Evolutionary conservation across 495 filamentous ascomycete genomes (phyloP), one percentile per base, ranked within the genome.

Genomic region (Cercophora samala): DNA sequence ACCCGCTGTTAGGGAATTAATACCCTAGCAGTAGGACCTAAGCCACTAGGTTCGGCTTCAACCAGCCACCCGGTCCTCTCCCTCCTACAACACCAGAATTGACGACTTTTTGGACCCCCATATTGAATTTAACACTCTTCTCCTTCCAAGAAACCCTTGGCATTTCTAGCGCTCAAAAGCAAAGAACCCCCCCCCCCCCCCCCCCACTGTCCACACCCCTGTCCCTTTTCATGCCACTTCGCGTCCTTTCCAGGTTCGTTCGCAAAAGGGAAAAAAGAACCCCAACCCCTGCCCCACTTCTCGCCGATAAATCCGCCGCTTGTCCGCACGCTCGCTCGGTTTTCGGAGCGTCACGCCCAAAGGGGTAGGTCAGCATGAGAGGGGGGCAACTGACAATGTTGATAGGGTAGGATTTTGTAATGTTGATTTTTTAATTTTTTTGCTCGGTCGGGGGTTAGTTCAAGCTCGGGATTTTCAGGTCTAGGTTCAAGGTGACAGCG

Each of bases 291-390:
- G 64, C 15, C 60, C 66, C 60, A 60, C 66, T 51, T 55, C 29
- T 13, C 22, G 6, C 68, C 68, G 68, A 70, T 67, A 67, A 62
- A 62, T 70, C 68, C 68, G 68, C 55, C 68, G 68, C 55, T 67
- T 37, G 8, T 64, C 64, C 60, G 64, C 61, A n/a, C 3, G 24
- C 22, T 18, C 18, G 29, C 18, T 25, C 23, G 9, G 58, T 26
- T 8, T 29, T 66, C 64, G 64, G 62, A 64, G 46, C 23, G 23
- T 32, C 58, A 24, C 22, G 22, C 24, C 18, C 15, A 60, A 24
- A 60, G 24, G 6, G 24, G 58, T 13, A 60, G 18, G 18, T 24
- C 17, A 26, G 21, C 24, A 3, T 17, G 9, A 32, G 8, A 4
- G 22, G 8, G 22, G 18, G 17, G 58, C 26, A 60, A 60, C 29